Conservation (phyloP, 179 eudicot genomes). For the Silene vulgaris region DNA sequence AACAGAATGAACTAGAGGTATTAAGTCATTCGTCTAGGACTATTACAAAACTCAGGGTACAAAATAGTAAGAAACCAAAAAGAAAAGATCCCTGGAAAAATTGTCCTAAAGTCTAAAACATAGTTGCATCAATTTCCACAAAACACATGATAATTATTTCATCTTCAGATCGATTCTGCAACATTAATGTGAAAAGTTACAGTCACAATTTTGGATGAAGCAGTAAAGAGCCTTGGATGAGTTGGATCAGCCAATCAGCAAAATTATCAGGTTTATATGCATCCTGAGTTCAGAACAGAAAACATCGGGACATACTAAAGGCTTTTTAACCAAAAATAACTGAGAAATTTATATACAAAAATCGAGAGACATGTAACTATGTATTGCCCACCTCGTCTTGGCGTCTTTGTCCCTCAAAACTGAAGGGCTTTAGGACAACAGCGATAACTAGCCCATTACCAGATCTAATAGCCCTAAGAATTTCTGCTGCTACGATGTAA, state of each 20-base stretch:
- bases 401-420: conserved; percentile 92
- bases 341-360: conserved; percentile 9
- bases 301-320: background rate
- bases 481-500: conserved; percentile 46
- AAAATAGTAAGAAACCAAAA: too few relatives aligned
- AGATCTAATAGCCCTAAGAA: conserved; percentile 46
- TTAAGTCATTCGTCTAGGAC: too few relatives aligned
- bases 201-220: background rate
- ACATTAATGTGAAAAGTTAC: background rate
- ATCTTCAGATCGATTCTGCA: background rate
- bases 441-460: conserved; percentile 55
- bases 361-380: background rate
- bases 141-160: background rate
- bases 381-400: conserved; percentile 60
- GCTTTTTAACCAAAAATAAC: background rate
- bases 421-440: conserved; percentile 74
- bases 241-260: background rate
- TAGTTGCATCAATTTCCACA: background rate
- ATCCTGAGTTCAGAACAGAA: background rate
- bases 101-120: background rate
- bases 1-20: too few relatives aligned
- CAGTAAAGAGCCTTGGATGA: conserved; percentile 1
- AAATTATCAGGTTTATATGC: background rate
- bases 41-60: too few relatives aligned
- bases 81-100: too few relatives aligned